Base-by-base conservation (phyloP, 768 basidiomycete species). In the Xerocomellus dryophilus region DNA sequence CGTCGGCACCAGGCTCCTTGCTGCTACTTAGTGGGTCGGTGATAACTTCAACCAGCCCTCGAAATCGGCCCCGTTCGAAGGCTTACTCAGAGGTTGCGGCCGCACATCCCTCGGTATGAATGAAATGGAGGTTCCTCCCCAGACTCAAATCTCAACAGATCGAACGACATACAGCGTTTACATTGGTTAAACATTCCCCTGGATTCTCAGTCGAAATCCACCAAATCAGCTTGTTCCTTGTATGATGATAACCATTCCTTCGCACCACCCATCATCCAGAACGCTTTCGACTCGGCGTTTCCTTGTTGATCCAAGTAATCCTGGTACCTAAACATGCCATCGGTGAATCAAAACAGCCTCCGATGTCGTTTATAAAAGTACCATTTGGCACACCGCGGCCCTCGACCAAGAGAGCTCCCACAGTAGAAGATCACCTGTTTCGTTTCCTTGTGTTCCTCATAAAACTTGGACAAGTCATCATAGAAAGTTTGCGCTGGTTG, bases 301-400 rank as follows among this genome's bases (percentile, higher is more conserved):
- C 53, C 67, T 40, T 54, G 63, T 51, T 55, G 59, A 47, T 79
- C 63, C 29, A 81, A 65, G 53, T 76, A 73, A 56, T 81, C 78
- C 61, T 79, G 79, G 58, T 81, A 81, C 80, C 80, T 81, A 42
- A 8, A 38, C 18, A 42, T 17, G 11, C 35, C 7, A 23, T 47
- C 10, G 11, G 41, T 43, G 17, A 51, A 43, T 39, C 20, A 9
- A 29, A 36, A 17, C 14, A 10, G 9, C 9, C 11, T 21, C 40
- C 2, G 15, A 34, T 3, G 8, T 15, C 12, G 17, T 20, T 23
- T 2, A 34, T 32, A 5, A 51, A 21, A 71, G 31, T 63, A 82
- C 83, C 81, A 84, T 64, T 75, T 77, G 18, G 81, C 81, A 65
- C 77, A 81, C 12, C 82, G 71, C 15, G 81, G 80, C 1, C 73